A percentile compares a stretch with the other conserved stretches of the same genome.
Evolutionary conservation across 2,329 filamentous ascomycete genomes (phyloP).

Genomic region (Zelopaecilomyces penicillatus): DNA sequence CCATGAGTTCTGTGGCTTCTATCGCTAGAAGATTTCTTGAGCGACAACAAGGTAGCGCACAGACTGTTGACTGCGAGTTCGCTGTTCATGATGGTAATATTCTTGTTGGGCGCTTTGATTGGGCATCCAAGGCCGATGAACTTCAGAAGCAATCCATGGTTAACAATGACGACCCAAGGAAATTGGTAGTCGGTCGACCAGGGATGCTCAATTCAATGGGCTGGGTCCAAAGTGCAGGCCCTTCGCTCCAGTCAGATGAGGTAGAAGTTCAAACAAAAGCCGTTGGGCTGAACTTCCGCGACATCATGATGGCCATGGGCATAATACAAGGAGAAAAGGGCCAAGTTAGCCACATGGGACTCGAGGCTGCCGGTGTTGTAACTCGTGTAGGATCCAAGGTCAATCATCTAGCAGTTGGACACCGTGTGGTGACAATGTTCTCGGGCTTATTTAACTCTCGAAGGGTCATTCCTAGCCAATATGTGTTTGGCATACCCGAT

Average conservation of each 20-base stretch:
- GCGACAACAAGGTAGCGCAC: too few species aligned
- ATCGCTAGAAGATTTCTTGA: too few species aligned
- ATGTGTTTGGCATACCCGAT: constrained; percentile 18
- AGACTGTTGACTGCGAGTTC: not conserved
- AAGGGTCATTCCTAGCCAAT: not conserved
- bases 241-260: not conserved
- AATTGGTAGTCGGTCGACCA: not conserved
- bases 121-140: too few species aligned
- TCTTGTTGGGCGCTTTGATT: not conserved
- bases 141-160: too few species aligned
- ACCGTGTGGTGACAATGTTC: constrained; percentile 20
- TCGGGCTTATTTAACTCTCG: constrained; percentile 2
- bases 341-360: constrained; percentile 12
- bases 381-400: constrained; percentile 9
- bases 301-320: constrained; percentile 9
- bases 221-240: not conserved
- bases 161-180: not conserved
- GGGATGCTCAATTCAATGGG: not conserved
- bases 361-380: constrained; percentile 22
- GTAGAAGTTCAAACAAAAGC: constrained; percentile 1
- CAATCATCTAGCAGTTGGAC: constrained; percentile 19
- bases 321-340: constrained; percentile 4
- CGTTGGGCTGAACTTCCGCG: constrained; percentile 7
- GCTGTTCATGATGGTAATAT: not conserved
- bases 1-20: too few species aligned